Evolutionary conservation across 768 basidiomycete genomes (phyloP).

Genomic region (Clitopilus hobsonii): DNA sequence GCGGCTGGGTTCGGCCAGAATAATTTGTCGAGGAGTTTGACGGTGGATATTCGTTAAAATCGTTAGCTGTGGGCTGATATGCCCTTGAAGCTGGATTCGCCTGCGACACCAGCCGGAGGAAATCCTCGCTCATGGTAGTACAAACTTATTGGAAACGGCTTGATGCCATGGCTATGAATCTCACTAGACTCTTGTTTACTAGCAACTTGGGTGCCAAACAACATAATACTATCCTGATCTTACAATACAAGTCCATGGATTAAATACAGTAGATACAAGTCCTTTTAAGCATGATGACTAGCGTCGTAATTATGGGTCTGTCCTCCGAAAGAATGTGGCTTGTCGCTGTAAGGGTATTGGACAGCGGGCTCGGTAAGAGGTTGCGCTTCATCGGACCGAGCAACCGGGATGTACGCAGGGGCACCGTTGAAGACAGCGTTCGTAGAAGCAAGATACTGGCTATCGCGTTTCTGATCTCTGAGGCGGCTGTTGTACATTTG

Average conservation of each 20-base stretch:
- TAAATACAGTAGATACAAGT: neutral
- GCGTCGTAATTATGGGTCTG: neutral
- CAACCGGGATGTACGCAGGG: slow-evolving; percentile 21
- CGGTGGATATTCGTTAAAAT: slow-evolving; percentile 62
- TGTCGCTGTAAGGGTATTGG: neutral
- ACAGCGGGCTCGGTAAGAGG: neutral
- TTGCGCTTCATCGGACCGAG: slow-evolving; percentile 18
- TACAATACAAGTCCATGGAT: neutral
- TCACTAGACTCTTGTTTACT: neutral
- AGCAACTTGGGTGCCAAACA: neutral
- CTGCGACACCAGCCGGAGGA: slow-evolving; percentile 65
- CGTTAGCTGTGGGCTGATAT: slow-evolving; percentile 47
- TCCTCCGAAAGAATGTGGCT: neutral
- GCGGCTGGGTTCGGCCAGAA: slow-evolving; percentile 36
- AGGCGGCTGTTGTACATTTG: slow-evolving; percentile 29
- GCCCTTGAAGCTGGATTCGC: slow-evolving; percentile 60
- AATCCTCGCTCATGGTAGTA: slow-evolving; percentile 62
- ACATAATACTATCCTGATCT: neutral
- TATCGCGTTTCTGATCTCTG: slow-evolving; percentile 19
- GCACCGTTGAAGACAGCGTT: slow-evolving; percentile 5
- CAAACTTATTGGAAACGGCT: neutral
- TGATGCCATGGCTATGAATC: slow-evolving; percentile 1
- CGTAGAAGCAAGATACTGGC: slow-evolving; percentile 15
- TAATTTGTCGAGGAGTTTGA: slow-evolving; percentile 35
- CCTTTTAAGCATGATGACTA: slow-evolving; percentile 2